A percentile compares a stretch with the other conserved stretches of the same genome.
phyloP scores from a whole-genome alignment of 306 rosid species.

The Datisca glomerata region DNA sequence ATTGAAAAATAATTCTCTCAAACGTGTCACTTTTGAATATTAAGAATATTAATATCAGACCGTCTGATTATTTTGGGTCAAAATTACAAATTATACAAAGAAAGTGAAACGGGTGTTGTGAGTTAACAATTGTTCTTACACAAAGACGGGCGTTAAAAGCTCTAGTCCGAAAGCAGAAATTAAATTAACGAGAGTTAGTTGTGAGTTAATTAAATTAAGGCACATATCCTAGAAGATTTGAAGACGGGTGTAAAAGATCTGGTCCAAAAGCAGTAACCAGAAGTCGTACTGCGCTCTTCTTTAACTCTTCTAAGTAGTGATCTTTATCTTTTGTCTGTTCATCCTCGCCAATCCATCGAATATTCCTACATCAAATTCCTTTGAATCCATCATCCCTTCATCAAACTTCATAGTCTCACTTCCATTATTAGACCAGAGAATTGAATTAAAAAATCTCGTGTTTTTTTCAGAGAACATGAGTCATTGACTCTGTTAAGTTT shows the following conservation, averaged over 20 bases:
- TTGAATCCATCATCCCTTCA: constrained; percentile 83
- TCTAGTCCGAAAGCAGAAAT: too few species aligned
- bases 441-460: neutral
- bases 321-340: constrained; percentile 36
- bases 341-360: constrained; percentile 68
- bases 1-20: too few species aligned
- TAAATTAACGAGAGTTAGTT: neutral
- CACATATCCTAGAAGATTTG: constrained; percentile 95
- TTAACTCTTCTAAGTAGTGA: too few species aligned
- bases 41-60: too few species aligned
- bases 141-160: too few species aligned
- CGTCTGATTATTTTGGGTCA: too few species aligned
- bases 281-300: constrained; percentile 56
- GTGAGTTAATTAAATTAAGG: constrained; percentile 5
- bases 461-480: too few species aligned
- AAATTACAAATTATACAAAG: too few species aligned
- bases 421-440: constrained; percentile 4
- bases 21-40: too few species aligned
- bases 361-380: constrained; percentile 82
- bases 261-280: constrained; percentile 86
- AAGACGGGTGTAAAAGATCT: constrained; percentile 90
- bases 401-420: neutral
- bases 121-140: too few species aligned
- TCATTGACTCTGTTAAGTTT: too few species aligned
- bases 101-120: too few species aligned